A percentile compares a stretch with the other conserved stretches of the same genome.
Conservation (phyloP, 192 early-diverging fungal species). For the Phycomyces blakesleeanus region DNA sequence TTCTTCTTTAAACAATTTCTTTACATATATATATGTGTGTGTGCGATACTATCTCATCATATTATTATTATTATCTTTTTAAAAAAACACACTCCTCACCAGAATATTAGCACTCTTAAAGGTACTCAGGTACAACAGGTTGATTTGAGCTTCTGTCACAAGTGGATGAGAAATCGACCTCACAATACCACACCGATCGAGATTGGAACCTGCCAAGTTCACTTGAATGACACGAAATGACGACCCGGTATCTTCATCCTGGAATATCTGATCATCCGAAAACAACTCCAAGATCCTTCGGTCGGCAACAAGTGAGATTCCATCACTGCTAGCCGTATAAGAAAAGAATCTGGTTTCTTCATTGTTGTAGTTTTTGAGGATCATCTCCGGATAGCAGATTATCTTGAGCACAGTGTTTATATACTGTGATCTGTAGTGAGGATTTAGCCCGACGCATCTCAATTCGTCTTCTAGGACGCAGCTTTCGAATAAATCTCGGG, state of each 20-base stretch:
- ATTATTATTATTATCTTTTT: too few species aligned
- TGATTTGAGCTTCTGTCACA: constrained; percentile 47
- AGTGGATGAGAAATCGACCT: constrained; percentile 64
- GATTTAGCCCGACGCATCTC: constrained; percentile 60
- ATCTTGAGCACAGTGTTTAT: constrained; percentile 53
- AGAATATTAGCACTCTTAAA: constrained; percentile 65
- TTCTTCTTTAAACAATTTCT: too few species aligned
- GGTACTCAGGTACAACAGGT: constrained; percentile 64
- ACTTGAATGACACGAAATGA: constrained; percentile 63
- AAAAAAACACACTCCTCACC: constrained; percentile 36
- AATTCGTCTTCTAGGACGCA: constrained; percentile 48
- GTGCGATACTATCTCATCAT: too few species aligned
- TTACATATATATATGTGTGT: too few species aligned
- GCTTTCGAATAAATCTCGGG: constrained; percentile 19
- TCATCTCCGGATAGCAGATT: constrained; percentile 57
- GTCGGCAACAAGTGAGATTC: constrained; percentile 66
- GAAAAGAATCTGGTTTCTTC: constrained; percentile 57
- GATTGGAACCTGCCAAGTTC: constrained; percentile 51
- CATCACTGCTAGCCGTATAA: constrained; percentile 62
- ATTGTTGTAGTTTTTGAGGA: constrained; percentile 32
- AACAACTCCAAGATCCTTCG: constrained; percentile 51
- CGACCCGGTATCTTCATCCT: constrained; percentile 31
- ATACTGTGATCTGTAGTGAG: constrained; percentile 55
- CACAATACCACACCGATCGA: constrained; percentile 68
- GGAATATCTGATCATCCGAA: constrained; percentile 46